A percentile compares a stretch with the other conserved stretches of the same genome.
These are phyloP conservation scores for Epicoccum sorghinum DNA, from an alignment of 2,329 filamentous ascomycete genomes.

Conservation along the genomic window DNA sequence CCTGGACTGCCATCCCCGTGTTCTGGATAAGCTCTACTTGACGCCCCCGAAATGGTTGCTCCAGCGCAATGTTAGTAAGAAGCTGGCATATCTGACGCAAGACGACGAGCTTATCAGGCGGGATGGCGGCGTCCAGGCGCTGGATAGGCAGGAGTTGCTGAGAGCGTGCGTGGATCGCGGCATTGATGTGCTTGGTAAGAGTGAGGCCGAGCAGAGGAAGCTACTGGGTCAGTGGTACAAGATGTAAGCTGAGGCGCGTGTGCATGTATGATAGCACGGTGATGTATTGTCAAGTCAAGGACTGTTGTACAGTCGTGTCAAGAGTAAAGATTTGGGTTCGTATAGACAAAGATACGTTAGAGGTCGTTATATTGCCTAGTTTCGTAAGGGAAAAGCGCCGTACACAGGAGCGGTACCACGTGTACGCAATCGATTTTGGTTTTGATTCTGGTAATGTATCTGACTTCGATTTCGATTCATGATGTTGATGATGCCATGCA, in stretches of 20 bases:
- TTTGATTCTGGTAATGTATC: not conserved
- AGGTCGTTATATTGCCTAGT: not conserved
- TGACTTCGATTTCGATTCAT: no score
- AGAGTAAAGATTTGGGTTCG: not conserved
- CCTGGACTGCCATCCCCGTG: slow-evolving; percentile 30
- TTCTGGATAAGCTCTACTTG: slow-evolving; percentile 52
- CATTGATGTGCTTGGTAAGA: slow-evolving; percentile 34
- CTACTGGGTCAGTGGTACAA: slow-evolving; percentile 29
- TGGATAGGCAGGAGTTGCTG: slow-evolving; percentile 69
- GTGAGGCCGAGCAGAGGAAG: slow-evolving; percentile 36
- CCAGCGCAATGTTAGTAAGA: slow-evolving; percentile 57
- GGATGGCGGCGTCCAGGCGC: slow-evolving; percentile 64
- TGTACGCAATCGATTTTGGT: not conserved
- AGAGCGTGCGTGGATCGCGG: slow-evolving; percentile 70
- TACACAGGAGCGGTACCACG: not conserved
- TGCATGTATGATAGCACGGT: not conserved
- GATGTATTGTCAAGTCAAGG: not conserved
- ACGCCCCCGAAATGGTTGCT: slow-evolving; percentile 58
- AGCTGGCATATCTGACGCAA: slow-evolving; percentile 67
- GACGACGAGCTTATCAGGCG: slow-evolving; percentile 74
- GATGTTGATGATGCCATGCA: no score
- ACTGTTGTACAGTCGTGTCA: not conserved
- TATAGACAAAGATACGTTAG: not conserved
- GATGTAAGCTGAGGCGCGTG: not conserved
- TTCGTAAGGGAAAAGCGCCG: no score